phyloP scores from a whole-genome alignment of 192 early-diverging fungal species.

The Coemansia sp. region DNA sequence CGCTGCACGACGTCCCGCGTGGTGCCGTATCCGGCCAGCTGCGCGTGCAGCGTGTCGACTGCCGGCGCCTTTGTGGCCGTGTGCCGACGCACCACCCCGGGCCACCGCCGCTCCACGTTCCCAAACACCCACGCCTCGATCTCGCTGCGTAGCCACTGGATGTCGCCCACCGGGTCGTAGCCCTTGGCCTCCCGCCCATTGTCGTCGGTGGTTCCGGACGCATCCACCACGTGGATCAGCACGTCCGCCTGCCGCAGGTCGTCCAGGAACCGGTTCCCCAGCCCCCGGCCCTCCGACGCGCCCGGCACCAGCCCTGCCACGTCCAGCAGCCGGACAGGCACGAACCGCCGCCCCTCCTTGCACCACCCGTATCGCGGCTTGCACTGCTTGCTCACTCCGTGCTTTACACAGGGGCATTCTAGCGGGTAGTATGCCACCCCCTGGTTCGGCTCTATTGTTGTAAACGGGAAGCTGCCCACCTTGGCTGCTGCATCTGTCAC shows the following conservation, averaged over 20 bases:
- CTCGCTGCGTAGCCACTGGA: constrained; percentile 75
- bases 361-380: constrained; percentile 76
- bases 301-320: constrained; percentile 84
- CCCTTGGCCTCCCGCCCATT: constrained; percentile 72
- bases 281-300: constrained; percentile 67
- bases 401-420: constrained; percentile 65
- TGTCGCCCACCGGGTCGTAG: constrained; percentile 81
- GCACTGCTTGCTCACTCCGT: constrained; percentile 57
- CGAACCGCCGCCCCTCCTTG: constrained; percentile 59
- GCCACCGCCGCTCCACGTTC: constrained; percentile 71
- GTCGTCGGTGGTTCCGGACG: constrained; percentile 77
- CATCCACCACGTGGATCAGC: constrained; percentile 83
- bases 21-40: constrained; percentile 51
- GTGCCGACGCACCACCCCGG: constrained; percentile 65
- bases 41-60: constrained; percentile 47
- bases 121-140: constrained; percentile 74
- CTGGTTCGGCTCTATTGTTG: constrained; percentile 81
- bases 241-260: constrained; percentile 75
- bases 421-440: constrained; percentile 73
- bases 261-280: constrained; percentile 81
- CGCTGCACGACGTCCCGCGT: constrained; percentile 26
- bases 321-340: constrained; percentile 75
- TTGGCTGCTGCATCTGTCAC: constrained; percentile 80
- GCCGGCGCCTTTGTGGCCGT: constrained; percentile 48
- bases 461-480: constrained; percentile 83